phyloP scores from a whole-genome alignment of 768 basidiomycete species.

The Collybia mongolica region DNA sequence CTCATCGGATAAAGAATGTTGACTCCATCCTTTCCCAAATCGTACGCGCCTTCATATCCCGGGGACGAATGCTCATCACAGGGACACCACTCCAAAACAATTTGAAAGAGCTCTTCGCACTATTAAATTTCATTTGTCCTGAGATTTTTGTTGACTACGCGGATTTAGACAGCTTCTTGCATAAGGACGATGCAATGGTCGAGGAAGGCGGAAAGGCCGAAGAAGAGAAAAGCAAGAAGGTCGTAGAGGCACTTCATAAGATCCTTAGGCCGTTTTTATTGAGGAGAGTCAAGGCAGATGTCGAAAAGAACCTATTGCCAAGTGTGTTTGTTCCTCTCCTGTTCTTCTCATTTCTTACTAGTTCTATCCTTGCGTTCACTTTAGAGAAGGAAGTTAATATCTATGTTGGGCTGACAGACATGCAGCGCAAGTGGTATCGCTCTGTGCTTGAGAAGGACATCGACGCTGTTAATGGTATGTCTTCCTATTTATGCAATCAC shows the following conservation, averaged over 20 bases:
- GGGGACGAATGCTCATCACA: conserved; percentile 91
- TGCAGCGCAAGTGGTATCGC: conserved; percentile 99
- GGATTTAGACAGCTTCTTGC: conserved; percentile 92
- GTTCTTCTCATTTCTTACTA: not conserved
- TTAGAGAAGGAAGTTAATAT: conserved; percentile 98
- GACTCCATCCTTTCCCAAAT: conserved; percentile 95
- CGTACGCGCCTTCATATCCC: conserved; percentile 84
- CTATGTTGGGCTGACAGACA: conserved; percentile 93
- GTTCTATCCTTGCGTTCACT: conserved; percentile 3
- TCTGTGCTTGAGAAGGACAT: conserved; percentile 97
- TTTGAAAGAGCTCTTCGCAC: conserved; percentile 90
- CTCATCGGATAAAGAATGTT: conserved; percentile 98
- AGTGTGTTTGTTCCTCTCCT: conserved; percentile 45
- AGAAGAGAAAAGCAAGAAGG: conserved; percentile 85
- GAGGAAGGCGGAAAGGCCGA: conserved; percentile 53
- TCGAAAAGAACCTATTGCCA: conserved; percentile 93
- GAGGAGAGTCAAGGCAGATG: conserved; percentile 92
- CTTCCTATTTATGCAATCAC: not conserved
- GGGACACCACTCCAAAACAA: conserved; percentile 98
- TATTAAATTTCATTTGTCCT: conserved; percentile 94
- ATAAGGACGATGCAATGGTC: conserved; percentile 65
- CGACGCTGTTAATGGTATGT: conserved; percentile 91
- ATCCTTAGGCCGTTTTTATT: conserved; percentile 94
- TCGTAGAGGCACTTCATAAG: conserved; percentile 96
- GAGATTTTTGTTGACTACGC: conserved; percentile 92